Base-by-base conservation (phyloP, 805 yeast species). In the Yamadazyma takamatsuzukensis region DNA sequence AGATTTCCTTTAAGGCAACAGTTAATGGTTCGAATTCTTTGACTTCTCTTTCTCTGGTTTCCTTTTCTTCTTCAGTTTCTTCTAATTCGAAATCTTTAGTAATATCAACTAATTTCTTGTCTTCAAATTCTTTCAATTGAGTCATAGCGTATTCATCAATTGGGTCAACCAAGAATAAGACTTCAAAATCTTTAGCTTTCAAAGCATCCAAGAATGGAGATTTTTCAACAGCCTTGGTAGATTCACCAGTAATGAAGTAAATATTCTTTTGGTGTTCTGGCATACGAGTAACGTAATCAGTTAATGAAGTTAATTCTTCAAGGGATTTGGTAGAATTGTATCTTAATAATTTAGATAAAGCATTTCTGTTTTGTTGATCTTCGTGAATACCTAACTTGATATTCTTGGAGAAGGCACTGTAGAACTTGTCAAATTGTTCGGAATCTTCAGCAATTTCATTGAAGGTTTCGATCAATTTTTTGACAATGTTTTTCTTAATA, bases 181-280 rank as follows among this genome's bases (percentile, higher is more conserved):
- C 98, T 76, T 93, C 99, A 55, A 93, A 93, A 76, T 86, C 83
- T 81, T 93, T 94, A 52, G 95, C 95, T 79, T 89, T 93, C 70
- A 90, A 81, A 51, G 95, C 97, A 59, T 93, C 97, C 69, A 93
- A 80, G 85, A 93, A 93, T 70, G 99, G 99, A 52, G 97, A 90
- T 72, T 87, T 87, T 78, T 93, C 97, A 57, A 93, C 95, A 53
- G 96, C 87, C 81, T 93, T 90, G 64, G 86, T 67, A 43, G 95
- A 78, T 77, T 93, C 98, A 83, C 98, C 99, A 62, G 99, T 93
- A 69, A 93, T 93, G 80, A 78, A 93, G 82, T 93, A 93, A 61
- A 93, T 86, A 78, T 93, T 93, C 93, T 93, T 89, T 78, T 93
- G 99, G 77, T 87, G 96, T 73, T 88, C 97, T 66, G 93, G 96